A percentile compares a stretch with the other conserved stretches of the same genome.
Evolutionary conservation across 2,329 filamentous ascomycete species (phyloP).

Genomic region (Diaporthe ilicicola): DNA sequence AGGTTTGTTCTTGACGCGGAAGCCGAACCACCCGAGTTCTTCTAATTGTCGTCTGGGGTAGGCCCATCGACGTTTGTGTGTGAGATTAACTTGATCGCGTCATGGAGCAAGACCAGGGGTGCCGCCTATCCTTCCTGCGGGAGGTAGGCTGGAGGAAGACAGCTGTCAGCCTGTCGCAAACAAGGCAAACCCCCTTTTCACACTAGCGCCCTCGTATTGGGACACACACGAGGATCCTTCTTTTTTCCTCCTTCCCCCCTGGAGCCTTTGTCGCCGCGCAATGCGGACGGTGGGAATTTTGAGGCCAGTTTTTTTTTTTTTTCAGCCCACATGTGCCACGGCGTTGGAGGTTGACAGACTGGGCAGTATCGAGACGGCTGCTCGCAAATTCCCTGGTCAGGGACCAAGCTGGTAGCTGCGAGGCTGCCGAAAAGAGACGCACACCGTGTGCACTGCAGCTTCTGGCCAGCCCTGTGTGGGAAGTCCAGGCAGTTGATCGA

Average conservation of each 20-base stretch:
- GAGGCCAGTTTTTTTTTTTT: not conserved
- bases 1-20: not conserved
- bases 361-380: not conserved
- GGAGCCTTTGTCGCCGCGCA: conserved; percentile 10
- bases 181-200: conserved; percentile 19
- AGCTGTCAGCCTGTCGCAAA: conserved; percentile 3
- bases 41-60: not conserved
- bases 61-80: not conserved
- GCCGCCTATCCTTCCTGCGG: not conserved
- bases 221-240: conserved; percentile 15
- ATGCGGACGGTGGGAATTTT: conserved; percentile 1
- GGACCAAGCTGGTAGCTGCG: conserved; percentile 10
- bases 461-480: not conserved
- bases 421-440: conserved; percentile 9
- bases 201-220: conserved; percentile 33
- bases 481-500: not conserved
- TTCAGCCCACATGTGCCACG: not conserved
- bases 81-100: conserved; percentile 7
- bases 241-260: not conserved
- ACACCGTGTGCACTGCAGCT: not conserved
- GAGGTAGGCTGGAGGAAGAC: conserved; percentile 11
- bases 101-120: not conserved
- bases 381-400: not conserved
- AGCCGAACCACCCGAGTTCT: conserved; percentile 1
- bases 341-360: not conserved